Evolutionary conservation across 768 basidiomycete species (phyloP), one percentile per base, ranked within the genome.

Genomic region (Pleurotus ostreatus): DNA sequence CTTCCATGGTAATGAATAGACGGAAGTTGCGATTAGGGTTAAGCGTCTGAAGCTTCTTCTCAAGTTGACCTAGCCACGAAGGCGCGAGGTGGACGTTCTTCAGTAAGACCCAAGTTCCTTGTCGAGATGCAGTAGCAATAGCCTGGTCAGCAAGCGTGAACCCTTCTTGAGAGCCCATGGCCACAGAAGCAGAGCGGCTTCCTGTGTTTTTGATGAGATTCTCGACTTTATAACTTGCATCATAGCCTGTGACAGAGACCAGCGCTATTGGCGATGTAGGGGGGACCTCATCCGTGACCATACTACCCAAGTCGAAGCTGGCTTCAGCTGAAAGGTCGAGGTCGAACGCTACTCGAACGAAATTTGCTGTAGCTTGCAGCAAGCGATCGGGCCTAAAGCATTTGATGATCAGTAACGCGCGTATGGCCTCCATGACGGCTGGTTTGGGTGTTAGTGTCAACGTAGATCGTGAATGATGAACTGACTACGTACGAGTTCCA

Each of bases 81-180:
- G 96, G 91, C 1, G 96, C 93, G 44, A 99, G 82, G 67, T 98
- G 95, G 15, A 96, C 94, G 61, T 99, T 99, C 78, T 98, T 98
- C 60, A 98, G 82, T 23, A 99, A 78, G 1, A 99, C 96, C 95
- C 95, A 97, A 30, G 89, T 83, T 9, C 97, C 97, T 70, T 92
- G 90, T 9, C 96, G 84, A 22, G 94, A 91, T 40, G 95, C 97
- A 20, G 86, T 75, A 26, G 91, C 88, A 60, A 99, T 97, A 2
- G 96, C 95, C 72, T 97, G 95, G 65, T 99, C 96, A 9, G 97
- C 97, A 1, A 95, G 79, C 3, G 85, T 84, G 70, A 93, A 96
- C n/a, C 96, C 96, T 77, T 99, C 97, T 60, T 94, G 89, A 1
- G 96, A 97, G 20, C 97, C 97, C 94, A 99, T 97, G 12, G 97